Conservation (phyloP, 2,329 filamentous ascomycete species). For the Ascochyta pisi region DNA sequence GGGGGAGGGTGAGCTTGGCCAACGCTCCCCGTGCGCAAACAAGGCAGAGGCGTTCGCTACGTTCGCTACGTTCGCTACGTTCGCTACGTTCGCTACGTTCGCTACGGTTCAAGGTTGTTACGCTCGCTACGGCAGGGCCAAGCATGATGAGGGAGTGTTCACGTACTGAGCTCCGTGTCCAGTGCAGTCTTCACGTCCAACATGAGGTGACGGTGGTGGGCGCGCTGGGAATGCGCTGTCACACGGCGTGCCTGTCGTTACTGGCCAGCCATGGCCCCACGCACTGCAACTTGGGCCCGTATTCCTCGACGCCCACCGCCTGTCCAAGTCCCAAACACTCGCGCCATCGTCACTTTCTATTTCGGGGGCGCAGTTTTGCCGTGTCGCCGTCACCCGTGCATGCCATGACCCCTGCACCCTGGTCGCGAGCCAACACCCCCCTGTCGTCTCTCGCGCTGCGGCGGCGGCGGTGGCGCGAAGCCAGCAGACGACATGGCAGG, state of each 20-base stretch:
- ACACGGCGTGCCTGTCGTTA: slow-evolving; percentile 14
- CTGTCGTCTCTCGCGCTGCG: slow-evolving; percentile 10
- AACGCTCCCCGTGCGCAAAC: slow-evolving; percentile 11
- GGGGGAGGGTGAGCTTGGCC: background rate
- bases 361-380: slow-evolving; percentile 33
- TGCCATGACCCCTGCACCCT: slow-evolving; percentile 16
- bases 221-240: slow-evolving; percentile 15
- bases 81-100: slow-evolving; percentile 2
- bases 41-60: slow-evolving; percentile 17
- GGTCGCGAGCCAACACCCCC: slow-evolving; percentile 20
- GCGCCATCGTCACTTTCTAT: slow-evolving; percentile 38
- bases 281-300: slow-evolving; percentile 26
- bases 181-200: too few species aligned
- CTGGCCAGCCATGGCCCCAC: slow-evolving; percentile 21
- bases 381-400: slow-evolving; percentile 32
- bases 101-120: too few species aligned
- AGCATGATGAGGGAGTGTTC: background rate
- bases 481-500: slow-evolving; percentile 30
- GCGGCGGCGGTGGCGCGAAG: slow-evolving; percentile 27
- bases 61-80: too few species aligned
- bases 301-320: slow-evolving; percentile 23
- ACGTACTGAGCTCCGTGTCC: too few species aligned
- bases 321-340: slow-evolving; percentile 35
- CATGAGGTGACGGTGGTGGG: background rate
- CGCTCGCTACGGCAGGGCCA: slow-evolving; percentile 8